Percentiles rank a stretch among this genome's conserved stretches.
Evolutionary conservation across 1,139 yeast species (phyloP).

Genomic region (Hyphopichia burtonii): DNA sequence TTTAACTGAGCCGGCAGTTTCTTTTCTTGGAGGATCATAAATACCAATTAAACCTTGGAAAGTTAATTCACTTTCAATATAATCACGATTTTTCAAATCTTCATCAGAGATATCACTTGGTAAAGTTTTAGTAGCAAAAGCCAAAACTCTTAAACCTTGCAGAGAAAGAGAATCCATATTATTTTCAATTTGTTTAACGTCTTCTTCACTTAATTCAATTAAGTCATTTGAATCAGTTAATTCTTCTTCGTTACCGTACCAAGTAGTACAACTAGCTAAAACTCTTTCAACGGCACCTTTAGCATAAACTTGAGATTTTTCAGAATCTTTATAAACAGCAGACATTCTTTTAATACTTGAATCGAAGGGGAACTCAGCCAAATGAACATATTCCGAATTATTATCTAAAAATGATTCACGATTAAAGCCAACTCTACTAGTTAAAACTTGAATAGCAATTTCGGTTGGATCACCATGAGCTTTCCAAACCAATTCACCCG

Average conservation of each 20-base stretch:
- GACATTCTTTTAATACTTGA: conserved; percentile 49
- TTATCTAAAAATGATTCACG: conserved; percentile 16
- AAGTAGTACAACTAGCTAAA: conserved; percentile 34
- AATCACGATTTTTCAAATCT: conserved; percentile 16
- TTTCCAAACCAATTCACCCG: conserved; percentile 31
- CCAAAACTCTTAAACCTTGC: conserved; percentile 48
- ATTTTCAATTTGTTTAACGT: conserved; percentile 22
- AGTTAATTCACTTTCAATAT: conserved; percentile 31
- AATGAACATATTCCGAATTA: conserved; percentile 15
- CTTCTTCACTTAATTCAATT: conserved; percentile 20
- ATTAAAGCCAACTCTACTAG: conserved; percentile 22
- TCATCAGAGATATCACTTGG: conserved; percentile 8
- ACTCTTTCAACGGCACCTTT: conserved; percentile 58
- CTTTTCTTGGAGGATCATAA: conserved; percentile 56
- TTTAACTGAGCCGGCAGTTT: conserved; percentile 44
- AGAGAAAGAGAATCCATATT: conserved; percentile 37
- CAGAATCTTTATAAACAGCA: conserved; percentile 31
- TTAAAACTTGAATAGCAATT: conserved; percentile 35
- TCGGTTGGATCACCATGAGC: conserved; percentile 41
- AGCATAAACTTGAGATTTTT: conserved; percentile 27
- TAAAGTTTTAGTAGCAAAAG: conserved; percentile 33
- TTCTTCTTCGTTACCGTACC: conserved; percentile 25
- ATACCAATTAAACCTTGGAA: conserved; percentile 53
- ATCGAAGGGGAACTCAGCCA: conserved; percentile 34
- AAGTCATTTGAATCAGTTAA: conserved; percentile 14